Base-by-base conservation (phyloP, 768 basidiomycete species). In the Candolleomyces aberdarensis region DNA sequence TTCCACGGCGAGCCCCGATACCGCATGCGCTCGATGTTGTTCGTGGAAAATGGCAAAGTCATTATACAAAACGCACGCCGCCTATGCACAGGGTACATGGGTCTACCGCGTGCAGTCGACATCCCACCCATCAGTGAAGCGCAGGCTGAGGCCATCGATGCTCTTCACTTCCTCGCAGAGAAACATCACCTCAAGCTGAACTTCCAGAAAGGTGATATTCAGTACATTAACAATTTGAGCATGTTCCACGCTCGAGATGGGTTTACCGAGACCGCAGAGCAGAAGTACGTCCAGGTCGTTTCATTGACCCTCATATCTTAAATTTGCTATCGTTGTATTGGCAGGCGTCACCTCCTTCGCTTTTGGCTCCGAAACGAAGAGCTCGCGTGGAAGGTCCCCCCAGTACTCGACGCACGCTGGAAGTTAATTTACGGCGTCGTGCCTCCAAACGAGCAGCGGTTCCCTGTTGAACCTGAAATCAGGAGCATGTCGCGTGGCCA, bases 51-150 rank as follows among this genome's bases (percentile, higher is more conserved):
- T 52, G 68, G 67, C 3, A 74, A 74, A 43, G 67, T 76, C 40
- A 76, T 82, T 53, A 75, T 80, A 54, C 80, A 82, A 63, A 80
- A 82, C 63, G 75, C 79, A 19, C 75, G 80, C 13, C 74, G 73
- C 8, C 68, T 74, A 51, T 79, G 80, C 64, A 80, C 79, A 0
- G 80, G 80, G 3, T 82, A 72, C 63, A 64, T 68, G 31, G 66
- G 62, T 6, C 75, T 76, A 31, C 65, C 69, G 3, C 75, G 80
- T 29, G 73, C 70, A 19, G 48, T 71, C 17, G 58, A 75, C 50
- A 79, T 80, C 52, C 77, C 79, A 8, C 77, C 79, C 1, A 78
- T 82, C 59, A 77, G 77, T 5, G 80, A 82, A 64, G 79, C 78
- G 5, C 80, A 82, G 58, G 80, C 80, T 0, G 80, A 82, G 64